phyloP scores from a whole-genome alignment of 768 basidiomycete genomes.

The Mycena leptocephala region DNA sequence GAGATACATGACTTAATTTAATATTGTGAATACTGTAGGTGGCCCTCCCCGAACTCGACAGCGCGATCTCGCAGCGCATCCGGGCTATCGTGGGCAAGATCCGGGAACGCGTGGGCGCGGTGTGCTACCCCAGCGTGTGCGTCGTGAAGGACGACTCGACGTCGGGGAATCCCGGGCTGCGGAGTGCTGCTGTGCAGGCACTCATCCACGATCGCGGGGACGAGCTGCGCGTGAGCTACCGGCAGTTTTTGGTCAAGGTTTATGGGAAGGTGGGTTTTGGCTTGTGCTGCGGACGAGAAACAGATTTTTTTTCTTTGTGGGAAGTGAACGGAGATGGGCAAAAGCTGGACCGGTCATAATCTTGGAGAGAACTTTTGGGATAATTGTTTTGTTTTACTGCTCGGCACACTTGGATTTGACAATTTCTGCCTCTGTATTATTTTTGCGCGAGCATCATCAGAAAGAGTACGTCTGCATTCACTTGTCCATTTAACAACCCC shows the following conservation, averaged over 20 bases:
- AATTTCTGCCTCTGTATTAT: too few relatives aligned
- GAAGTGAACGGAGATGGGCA: too few relatives aligned
- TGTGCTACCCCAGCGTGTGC: slow-evolving; percentile 64
- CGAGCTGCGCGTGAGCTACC: slow-evolving; percentile 60
- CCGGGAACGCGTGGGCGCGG: slow-evolving; percentile 61
- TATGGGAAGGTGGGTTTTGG: slow-evolving; percentile 56
- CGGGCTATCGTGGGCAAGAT: slow-evolving; percentile 67
- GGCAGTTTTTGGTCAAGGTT: slow-evolving; percentile 60
- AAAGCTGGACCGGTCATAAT: too few relatives aligned
- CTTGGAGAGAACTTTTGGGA: too few relatives aligned
- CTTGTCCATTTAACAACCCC: too few relatives aligned
- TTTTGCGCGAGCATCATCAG: too few relatives aligned
- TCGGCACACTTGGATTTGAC: too few relatives aligned
- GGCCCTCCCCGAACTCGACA: slow-evolving; percentile 64
- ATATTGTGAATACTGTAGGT: too few relatives aligned
- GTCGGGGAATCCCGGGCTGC: slow-evolving; percentile 50
- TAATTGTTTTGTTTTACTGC: too few relatives aligned
- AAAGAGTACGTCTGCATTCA: too few relatives aligned
- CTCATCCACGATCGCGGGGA: slow-evolving; percentile 69
- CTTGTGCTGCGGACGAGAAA: too few relatives aligned
- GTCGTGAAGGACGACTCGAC: slow-evolving; percentile 70
- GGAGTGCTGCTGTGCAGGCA: slow-evolving; percentile 62
- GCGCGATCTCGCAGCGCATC: slow-evolving; percentile 64
- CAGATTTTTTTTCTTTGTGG: too few relatives aligned
- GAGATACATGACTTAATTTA: not conserved